Conservation (phyloP, 75 land plant species). For the Ceratopteris richardii region DNA sequence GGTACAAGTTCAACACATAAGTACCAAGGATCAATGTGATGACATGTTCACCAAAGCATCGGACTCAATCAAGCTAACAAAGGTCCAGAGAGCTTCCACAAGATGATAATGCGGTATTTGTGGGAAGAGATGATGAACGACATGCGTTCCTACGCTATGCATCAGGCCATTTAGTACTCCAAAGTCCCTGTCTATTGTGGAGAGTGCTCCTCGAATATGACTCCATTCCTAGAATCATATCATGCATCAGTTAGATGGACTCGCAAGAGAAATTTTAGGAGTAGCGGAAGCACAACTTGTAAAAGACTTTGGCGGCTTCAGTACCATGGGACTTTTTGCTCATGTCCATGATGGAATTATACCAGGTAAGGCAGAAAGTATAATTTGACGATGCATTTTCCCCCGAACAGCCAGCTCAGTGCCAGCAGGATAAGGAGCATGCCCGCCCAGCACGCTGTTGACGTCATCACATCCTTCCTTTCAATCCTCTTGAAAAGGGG, state of each 20-base stretch:
- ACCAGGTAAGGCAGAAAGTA: conserved; percentile 34
- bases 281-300: no score
- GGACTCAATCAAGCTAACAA: no score
- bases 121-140: conserved; percentile 8
- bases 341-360: conserved; percentile 26
- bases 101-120: conserved; percentile 8
- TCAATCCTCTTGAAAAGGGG: conserved; percentile 56
- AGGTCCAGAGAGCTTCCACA: conserved; percentile 2
- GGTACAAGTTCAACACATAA: no score
- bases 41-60: no score
- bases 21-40: no score
- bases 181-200: conserved; percentile 4
- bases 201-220: conserved; percentile 2
- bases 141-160: conserved; percentile 5
- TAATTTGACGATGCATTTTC: conserved; percentile 30
- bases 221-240: conserved; percentile 3
- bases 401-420: not conserved
- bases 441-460: conserved; percentile 67
- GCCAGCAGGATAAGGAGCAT: conserved; percentile 46
- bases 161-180: not conserved
- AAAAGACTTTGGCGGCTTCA: conserved; percentile 4
- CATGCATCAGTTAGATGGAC: not conserved
- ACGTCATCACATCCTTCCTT: conserved; percentile 54
- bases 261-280: not conserved
- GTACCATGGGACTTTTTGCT: conserved; percentile 39